These are phyloP conservation scores for Flaveria floridana DNA, from an alignment of 140 eudicot species.

Conservation along the genomic window DNA sequence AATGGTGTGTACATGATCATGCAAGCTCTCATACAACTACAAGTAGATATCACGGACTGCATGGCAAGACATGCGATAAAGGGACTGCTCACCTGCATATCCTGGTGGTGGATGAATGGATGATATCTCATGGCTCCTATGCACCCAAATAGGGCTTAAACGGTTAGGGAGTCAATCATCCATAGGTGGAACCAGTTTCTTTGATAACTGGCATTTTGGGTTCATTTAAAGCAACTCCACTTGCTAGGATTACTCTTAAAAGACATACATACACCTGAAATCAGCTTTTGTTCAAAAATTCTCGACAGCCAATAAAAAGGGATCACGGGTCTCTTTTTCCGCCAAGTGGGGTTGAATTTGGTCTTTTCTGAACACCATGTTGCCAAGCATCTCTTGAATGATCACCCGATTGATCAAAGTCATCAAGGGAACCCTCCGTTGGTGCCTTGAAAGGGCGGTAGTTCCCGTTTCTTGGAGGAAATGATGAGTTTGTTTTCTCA, in stretches of 20 bases:
- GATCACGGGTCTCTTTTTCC: constrained; percentile 57
- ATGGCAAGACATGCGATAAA: not conserved
- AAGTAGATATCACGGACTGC: not conserved
- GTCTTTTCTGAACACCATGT: constrained; percentile 62
- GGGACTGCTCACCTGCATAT: not conserved
- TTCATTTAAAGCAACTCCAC: constrained; percentile 18
- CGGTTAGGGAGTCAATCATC: not conserved
- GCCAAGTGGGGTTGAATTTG: constrained; percentile 42
- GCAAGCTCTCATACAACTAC: not conserved
- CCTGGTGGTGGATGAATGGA: not conserved
- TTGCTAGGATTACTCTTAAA: constrained; percentile 10
- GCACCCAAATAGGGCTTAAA: not conserved
- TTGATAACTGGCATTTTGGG: constrained; percentile 12
- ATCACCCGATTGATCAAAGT: constrained; percentile 50
- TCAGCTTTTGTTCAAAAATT: constrained; percentile 1
- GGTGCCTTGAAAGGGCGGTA: constrained; percentile 55
- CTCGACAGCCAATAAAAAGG: constrained; percentile 4
- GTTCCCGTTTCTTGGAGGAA: constrained; percentile 57
- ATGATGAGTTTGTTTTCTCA: constrained; percentile 47
- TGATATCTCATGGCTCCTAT: not conserved
- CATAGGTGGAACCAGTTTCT: constrained; percentile 14
- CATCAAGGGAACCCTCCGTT: constrained; percentile 52
- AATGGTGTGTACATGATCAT: not conserved
- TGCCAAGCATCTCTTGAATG: constrained; percentile 79
- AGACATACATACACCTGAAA: not conserved